Evolutionary conservation across 495 filamentous ascomycete genomes (phyloP).

Genomic region (Hypomontagnella monticulosa): DNA sequence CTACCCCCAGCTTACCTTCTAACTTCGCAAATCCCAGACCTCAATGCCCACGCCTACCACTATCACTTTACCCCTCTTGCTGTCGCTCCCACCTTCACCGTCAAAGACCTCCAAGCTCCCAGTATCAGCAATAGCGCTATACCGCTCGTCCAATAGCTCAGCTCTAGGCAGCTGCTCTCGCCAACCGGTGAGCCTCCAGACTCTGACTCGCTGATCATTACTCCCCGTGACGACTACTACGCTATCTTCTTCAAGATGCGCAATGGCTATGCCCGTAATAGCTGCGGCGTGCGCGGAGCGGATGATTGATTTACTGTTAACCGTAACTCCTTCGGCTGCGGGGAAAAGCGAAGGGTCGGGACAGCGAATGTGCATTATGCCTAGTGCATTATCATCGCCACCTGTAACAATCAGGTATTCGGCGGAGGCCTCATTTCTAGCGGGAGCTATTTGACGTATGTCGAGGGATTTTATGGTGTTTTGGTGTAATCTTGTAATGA

Average conservation of each 20-base stretch:
- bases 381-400: conserved; percentile 85
- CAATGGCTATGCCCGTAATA: conserved; percentile 70
- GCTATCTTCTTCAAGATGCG: conserved; percentile 42
- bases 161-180: conserved; percentile 48
- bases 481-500: conserved; percentile 69
- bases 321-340: conserved; percentile 11
- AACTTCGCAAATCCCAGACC: conserved; percentile 50
- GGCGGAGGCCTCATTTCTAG: conserved; percentile 1
- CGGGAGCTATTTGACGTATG: conserved; percentile 42
- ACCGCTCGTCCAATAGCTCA: conserved; percentile 59
- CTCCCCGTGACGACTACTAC: conserved; percentile 67
- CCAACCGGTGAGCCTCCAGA: conserved; percentile 66
- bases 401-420: conserved; percentile 71
- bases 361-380: conserved; percentile 59
- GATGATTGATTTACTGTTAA: conserved; percentile 63
- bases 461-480: conserved; percentile 74
- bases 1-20: conserved; percentile 42
- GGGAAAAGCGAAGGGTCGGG: conserved; percentile 5
- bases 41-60: conserved; percentile 62
- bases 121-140: conserved; percentile 72
- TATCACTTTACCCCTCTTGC: conserved; percentile 41
- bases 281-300: conserved; percentile 82
- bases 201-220: conserved; percentile 83
- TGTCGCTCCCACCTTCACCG: not conserved
- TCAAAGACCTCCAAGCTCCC: conserved; percentile 43